Evolutionary conservation across 768 basidiomycete genomes (phyloP).

Genomic region (Daedaleopsis nitida): DNA sequence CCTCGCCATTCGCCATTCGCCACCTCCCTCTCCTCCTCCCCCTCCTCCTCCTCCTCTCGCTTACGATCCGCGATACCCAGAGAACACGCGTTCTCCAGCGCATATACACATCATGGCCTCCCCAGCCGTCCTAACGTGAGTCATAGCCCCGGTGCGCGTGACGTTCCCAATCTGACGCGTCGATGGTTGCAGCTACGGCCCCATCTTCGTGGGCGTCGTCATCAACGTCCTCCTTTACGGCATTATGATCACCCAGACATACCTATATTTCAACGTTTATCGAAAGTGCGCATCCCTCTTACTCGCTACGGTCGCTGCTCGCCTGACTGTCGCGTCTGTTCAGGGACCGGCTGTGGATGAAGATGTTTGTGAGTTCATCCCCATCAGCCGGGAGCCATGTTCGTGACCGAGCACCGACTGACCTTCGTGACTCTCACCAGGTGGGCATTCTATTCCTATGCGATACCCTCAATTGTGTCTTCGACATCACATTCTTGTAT

Average conservation of each 20-base stretch:
- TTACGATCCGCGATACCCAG: conserved; percentile 11
- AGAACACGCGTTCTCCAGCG: neutral
- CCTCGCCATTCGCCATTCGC: neutral
- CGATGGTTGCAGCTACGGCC: conserved; percentile 41
- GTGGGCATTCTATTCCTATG: conserved; percentile 45
- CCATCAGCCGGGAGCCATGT: neutral
- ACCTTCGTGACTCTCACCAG: conserved; percentile 26
- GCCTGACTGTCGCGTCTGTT: neutral
- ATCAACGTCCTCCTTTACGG: conserved; percentile 51
- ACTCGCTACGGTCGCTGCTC: neutral
- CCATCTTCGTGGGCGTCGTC: conserved; percentile 50
- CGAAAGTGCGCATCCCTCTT: conserved; percentile 32
- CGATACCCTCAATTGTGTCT: conserved; percentile 50
- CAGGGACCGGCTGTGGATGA: conserved; percentile 51
- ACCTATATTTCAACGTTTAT: conserved; percentile 48
- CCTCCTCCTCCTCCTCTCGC: neutral
- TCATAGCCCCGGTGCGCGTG: neutral
- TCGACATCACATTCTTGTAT: conserved; percentile 49
- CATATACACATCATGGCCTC: conserved; percentile 14
- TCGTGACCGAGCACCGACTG: neutral
- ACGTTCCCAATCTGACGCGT: neutral
- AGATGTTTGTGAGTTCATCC: conserved; percentile 39
- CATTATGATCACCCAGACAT: conserved; percentile 50
- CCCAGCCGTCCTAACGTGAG: conserved; percentile 17
- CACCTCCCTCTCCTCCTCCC: neutral